phyloP scores from a whole-genome alignment of 257 asterid species.

The Oldenlandia corymbosa region DNA sequence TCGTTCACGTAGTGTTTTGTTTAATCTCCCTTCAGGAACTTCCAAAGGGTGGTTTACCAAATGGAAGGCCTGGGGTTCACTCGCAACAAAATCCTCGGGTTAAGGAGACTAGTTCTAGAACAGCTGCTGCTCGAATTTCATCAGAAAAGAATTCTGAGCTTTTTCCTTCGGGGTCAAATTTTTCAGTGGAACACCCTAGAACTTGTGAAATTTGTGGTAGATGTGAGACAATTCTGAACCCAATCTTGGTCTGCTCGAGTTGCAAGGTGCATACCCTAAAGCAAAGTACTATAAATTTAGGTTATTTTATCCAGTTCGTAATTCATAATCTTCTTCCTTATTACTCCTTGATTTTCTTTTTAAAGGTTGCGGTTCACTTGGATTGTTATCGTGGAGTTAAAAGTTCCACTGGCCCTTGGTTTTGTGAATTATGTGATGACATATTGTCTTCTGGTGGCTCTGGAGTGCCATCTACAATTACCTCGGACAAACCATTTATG shows the following conservation, averaged over 20 bases:
- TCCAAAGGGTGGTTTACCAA: conserved; percentile 39
- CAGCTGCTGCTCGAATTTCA: conserved; percentile 43
- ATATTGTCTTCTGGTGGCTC: conserved; percentile 50
- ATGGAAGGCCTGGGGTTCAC: conserved; percentile 37
- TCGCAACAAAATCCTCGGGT: conserved; percentile 57
- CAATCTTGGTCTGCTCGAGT: conserved; percentile 76
- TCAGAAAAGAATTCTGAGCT: conserved; percentile 43
- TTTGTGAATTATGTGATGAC: conserved; percentile 91
- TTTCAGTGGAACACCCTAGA: conserved; percentile 60
- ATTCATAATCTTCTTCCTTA: background rate
- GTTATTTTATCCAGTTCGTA: no score
- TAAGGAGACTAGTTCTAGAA: conserved; percentile 57
- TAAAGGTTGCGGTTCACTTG: conserved; percentile 90
- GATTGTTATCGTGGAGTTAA: conserved; percentile 85
- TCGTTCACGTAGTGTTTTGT: background rate
- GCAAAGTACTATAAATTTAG: background rate
- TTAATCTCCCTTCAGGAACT: conserved; percentile 28
- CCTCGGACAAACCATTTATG: conserved; percentile 70
- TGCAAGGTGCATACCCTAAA: conserved; percentile 66
- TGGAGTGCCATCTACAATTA: conserved; percentile 45
- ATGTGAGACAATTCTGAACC: conserved; percentile 69
- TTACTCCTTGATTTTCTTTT: background rate
- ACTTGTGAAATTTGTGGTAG: conserved; percentile 84
- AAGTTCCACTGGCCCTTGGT: conserved; percentile 82
- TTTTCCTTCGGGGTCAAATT: conserved; percentile 40